Conservation (phyloP, 108 stramenopile genomes). For the Pseudonitzschia delicatissima region DNA sequence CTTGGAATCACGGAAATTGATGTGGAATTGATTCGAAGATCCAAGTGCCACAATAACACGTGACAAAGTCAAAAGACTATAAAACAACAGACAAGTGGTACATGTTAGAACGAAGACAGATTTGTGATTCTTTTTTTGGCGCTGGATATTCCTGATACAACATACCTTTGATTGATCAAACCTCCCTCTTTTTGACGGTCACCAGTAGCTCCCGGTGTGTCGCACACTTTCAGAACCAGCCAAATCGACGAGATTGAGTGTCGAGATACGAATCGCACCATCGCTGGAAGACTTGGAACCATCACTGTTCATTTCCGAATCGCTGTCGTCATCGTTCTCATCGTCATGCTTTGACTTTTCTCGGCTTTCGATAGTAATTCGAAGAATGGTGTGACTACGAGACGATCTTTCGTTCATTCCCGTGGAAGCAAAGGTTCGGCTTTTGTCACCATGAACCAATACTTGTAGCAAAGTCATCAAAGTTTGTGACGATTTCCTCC, state of each 20-base stretch:
- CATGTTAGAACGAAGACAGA: neutral
- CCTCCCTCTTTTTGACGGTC: conserved; percentile 97
- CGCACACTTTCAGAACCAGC: conserved; percentile 93
- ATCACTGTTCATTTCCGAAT: conserved; percentile 28
- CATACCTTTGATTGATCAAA: conserved; percentile 92
- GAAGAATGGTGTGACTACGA: conserved; percentile 95
- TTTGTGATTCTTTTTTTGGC: neutral
- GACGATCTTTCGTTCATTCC: conserved; percentile 96
- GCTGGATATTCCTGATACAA: neutral
- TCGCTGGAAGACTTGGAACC: conserved; percentile 19
- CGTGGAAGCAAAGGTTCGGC: conserved; percentile 85
- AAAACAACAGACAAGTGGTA: conserved; percentile 2
- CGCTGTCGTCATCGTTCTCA: conserved; percentile 21
- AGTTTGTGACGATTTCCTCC: conserved; percentile 80
- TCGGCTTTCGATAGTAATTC: conserved; percentile 91
- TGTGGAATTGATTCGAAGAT: conserved; percentile 89
- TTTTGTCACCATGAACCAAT: conserved; percentile 84
- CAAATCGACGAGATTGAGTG: conserved; percentile 87
- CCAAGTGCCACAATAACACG: conserved; percentile 98
- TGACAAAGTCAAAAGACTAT: conserved; percentile 93
- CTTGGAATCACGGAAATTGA: conserved; percentile 99
- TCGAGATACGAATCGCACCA: conserved; percentile 77
- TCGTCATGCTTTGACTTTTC: conserved; percentile 23
- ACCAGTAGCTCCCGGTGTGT: conserved; percentile 91
- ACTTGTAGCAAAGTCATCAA: conserved; percentile 70